Evolutionary conservation across 1,284 basidiomycete species (phyloP).

Genomic region (Singerocomus inundabilis): DNA sequence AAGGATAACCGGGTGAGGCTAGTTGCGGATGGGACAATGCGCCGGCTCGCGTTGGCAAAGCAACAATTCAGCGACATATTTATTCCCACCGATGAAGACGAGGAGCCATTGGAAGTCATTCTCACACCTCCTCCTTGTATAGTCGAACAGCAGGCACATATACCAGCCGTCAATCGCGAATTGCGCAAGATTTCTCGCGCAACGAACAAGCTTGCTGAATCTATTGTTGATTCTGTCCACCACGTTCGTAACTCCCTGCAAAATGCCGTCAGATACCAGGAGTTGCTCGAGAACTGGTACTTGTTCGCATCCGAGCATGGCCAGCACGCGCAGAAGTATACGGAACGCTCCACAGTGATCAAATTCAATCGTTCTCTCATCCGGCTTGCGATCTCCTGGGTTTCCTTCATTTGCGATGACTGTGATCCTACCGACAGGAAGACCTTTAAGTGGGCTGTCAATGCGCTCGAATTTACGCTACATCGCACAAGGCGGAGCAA

Average conservation of each 20-base stretch:
- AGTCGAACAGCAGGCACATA: slow-evolving; percentile 87
- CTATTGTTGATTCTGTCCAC: slow-evolving; percentile 88
- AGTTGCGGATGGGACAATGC: slow-evolving; percentile 84
- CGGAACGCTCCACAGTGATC: slow-evolving; percentile 71
- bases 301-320: slow-evolving; percentile 95
- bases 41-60: slow-evolving; percentile 77
- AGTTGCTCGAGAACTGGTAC: slow-evolving; percentile 95
- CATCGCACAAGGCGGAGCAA: slow-evolving; percentile 88
- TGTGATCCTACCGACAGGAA: slow-evolving; percentile 95
- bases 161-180: slow-evolving; percentile 87
- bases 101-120: slow-evolving; percentile 44
- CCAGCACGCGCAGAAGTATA: slow-evolving; percentile 82
- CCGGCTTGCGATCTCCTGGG: slow-evolving; percentile 93
- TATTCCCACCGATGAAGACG: slow-evolving; percentile 58
- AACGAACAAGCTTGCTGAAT: slow-evolving; percentile 88
- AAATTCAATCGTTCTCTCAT: slow-evolving; percentile 85
- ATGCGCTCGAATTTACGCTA: slow-evolving; percentile 92
- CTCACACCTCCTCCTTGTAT: slow-evolving; percentile 59
- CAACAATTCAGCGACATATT: slow-evolving; percentile 74
- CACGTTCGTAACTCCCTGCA: slow-evolving; percentile 72
- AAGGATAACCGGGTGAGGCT: slow-evolving; percentile 84
- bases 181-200: slow-evolving; percentile 88
- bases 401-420: slow-evolving; percentile 97
- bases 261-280: slow-evolving; percentile 69
- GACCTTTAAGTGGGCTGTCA: slow-evolving; percentile 98